Base-by-base conservation (phyloP, 208 protist genomes). In the Trichomonas tenax region DNA sequence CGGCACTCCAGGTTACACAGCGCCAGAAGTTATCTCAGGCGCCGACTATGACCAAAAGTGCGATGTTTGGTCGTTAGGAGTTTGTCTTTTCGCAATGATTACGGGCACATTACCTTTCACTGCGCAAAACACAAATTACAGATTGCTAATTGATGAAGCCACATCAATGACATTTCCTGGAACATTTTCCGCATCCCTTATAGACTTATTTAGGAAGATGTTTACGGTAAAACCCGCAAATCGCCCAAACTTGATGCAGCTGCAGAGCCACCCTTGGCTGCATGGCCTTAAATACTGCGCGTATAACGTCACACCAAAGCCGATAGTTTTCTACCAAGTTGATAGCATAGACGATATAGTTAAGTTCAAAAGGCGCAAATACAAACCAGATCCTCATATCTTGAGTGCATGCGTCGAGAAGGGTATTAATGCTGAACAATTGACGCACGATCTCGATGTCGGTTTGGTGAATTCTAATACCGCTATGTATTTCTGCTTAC, bases 11-110 rank as follows among this genome's bases (percentile, higher is more conserved):
- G 46, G 49, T 21, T 95, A 95, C 40, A 21, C 23, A 17, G 45
- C 89, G 0, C 89, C 89, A 36, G 89, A 95, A 40, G 46, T 95
- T 21, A 40, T 95, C 2, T 23, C 46, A 38, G 49, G 49, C 46
- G 34, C 44, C 10, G 89, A 95, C 31, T 95, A 95, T 34, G 34
- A 38, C 31, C 40, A 81, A 31, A 51, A 95, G 38, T 81, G 44
- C 40, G 89, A 95, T 72, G 44, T 95, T 72, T 95, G 89, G 89
- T 95, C 89, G 8, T 38, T 95, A 34, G 89, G 89, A 26, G 89
- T 95, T 95, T 81, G 44, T 23, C 40, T 95, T 36, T 95, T 36
- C 38, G 40, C 49, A 31, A 58, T 95, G 41, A 40, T 95, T 17
- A 48, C 89, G 9, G 89, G 23, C 6, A 51, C 26, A 9, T 31